These are phyloP conservation scores for Calonectria montana DNA, from an alignment of 2,329 filamentous ascomycete species.

Conservation along the genomic window DNA sequence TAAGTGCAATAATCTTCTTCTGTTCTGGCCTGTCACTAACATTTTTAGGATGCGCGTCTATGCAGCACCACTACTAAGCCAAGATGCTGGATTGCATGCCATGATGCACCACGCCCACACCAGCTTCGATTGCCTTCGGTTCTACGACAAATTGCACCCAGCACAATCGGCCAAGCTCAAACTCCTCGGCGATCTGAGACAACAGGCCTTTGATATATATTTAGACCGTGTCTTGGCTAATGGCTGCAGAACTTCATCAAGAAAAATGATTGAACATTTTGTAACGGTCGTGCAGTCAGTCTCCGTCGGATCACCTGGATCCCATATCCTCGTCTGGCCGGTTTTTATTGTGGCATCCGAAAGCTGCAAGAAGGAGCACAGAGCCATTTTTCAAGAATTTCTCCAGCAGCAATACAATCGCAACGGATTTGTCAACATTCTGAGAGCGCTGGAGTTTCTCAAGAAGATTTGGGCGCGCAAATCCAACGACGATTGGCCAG, in stretches of 20 bases:
- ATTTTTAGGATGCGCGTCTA: constrained; percentile 34
- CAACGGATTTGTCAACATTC: constrained; percentile 38
- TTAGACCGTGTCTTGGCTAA: constrained; percentile 18
- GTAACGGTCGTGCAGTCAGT: constrained; percentile 35
- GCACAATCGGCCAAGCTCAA: constrained; percentile 16
- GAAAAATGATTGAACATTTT: constrained; percentile 51
- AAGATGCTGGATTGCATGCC: constrained; percentile 30
- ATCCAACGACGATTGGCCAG: constrained; percentile 32
- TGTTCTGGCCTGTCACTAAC: constrained; percentile 47
- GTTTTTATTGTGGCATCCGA: constrained; percentile 41
- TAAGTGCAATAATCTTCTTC: constrained; percentile 54
- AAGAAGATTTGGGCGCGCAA: constrained; percentile 32
- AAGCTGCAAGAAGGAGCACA: constrained; percentile 31
- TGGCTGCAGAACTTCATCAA: constrained; percentile 71
- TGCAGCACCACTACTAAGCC: constrained; percentile 34
- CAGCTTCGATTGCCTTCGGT: constrained; percentile 63
- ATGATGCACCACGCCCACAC: constrained; percentile 26
- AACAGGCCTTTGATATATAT: constrained; percentile 31
- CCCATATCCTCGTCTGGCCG: constrained; percentile 39
- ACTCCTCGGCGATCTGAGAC: constrained; percentile 14
- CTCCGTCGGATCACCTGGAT: constrained; percentile 27
- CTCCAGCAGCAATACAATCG: constrained; percentile 30
- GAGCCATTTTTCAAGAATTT: constrained; percentile 29
- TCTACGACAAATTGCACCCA: constrained; percentile 46
- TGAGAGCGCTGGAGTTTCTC: constrained; percentile 34